Evolutionary conservation across 441 rosid species (phyloP).

Genomic region (Raphanus hybrid): DNA sequence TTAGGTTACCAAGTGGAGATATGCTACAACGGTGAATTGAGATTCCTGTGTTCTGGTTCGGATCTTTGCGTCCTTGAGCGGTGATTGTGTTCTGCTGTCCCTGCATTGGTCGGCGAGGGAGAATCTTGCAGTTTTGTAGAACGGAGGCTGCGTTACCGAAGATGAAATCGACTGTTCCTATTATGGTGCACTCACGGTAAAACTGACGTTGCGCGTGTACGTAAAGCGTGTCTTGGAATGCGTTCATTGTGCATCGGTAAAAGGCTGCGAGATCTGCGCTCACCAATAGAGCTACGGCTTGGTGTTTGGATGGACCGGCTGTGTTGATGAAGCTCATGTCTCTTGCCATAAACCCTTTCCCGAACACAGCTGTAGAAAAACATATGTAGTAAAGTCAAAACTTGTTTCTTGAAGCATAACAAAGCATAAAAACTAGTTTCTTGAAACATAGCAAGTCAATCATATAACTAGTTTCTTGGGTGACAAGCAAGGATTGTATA

Average conservation of each 20-base stretch:
- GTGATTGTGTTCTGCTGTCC: conserved; percentile 74
- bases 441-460: background rate
- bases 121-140: conserved; percentile 61
- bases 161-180: conserved; percentile 78
- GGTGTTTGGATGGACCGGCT: conserved; percentile 75
- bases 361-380: conserved; percentile 60
- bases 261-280: conserved; percentile 60
- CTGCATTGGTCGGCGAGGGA: conserved; percentile 53
- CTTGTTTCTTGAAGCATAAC: conserved; percentile 14
- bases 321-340: conserved; percentile 73
- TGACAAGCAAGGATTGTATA: background rate
- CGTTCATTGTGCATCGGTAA: conserved; percentile 64
- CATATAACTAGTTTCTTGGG: conserved; percentile 5
- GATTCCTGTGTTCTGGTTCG: conserved; percentile 77
- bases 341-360: conserved; percentile 69
- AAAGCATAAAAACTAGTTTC: background rate
- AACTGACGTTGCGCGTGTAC: conserved; percentile 69
- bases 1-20: conserved; percentile 48
- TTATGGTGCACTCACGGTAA: conserved; percentile 66
- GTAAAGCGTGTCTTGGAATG: conserved; percentile 78
- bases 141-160: conserved; percentile 80
- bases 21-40: conserved; percentile 67
- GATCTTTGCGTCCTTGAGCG: conserved; percentile 69
- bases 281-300: conserved; percentile 76
- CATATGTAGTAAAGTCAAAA: background rate